Percentiles rank a stretch among this genome's conserved stretches.
These are phyloP conservation scores for Sugiyamaella smithiae DNA, from an alignment of 805 yeast genomes.

Conservation along the genomic window DNA sequence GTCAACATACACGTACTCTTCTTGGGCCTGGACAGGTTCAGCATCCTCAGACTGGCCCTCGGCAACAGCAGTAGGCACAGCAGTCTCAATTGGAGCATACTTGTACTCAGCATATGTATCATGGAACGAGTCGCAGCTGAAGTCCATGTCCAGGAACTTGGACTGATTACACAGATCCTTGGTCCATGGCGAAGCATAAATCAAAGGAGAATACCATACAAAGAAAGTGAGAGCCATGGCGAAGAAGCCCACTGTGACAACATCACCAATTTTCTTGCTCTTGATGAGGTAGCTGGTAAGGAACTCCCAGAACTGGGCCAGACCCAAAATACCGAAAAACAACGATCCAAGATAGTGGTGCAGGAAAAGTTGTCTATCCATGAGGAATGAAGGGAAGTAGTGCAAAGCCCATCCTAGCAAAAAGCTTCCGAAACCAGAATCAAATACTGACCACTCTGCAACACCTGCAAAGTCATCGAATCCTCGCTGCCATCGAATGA, in stretches of 20 bases:
- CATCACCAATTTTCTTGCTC: slow-evolving; percentile 46
- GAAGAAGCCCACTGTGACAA: slow-evolving; percentile 48
- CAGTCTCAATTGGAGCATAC: neutral
- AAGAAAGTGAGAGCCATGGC: slow-evolving; percentile 53
- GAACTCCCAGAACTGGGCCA: slow-evolving; percentile 55
- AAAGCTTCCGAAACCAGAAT: slow-evolving; percentile 41
- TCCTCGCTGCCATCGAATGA: slow-evolving; percentile 42
- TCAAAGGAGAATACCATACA: slow-evolving; percentile 63
- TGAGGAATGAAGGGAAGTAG: slow-evolving; percentile 61
- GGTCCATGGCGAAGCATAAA: slow-evolving; percentile 82
- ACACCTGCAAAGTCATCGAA: slow-evolving; percentile 31
- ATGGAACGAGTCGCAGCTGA: slow-evolving; percentile 63
- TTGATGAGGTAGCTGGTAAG: slow-evolving; percentile 31
- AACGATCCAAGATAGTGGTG: slow-evolving; percentile 94
- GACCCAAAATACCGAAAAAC: slow-evolving; percentile 77
- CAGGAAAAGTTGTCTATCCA: slow-evolving; percentile 90
- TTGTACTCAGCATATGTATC: slow-evolving; percentile 30
- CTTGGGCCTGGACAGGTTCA: neutral
- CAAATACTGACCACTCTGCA: slow-evolving; percentile 31
- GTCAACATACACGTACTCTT: slow-evolving; percentile 12
- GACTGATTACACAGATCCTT: slow-evolving; percentile 58
- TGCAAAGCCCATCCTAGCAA: slow-evolving; percentile 58
- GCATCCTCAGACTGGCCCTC: neutral
- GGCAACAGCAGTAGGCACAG: slow-evolving; percentile 3
- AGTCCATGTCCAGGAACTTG: slow-evolving; percentile 78